phyloP scores from a whole-genome alignment of 106 monocot genomes.

The Dioscorea zingiberensis region DNA sequence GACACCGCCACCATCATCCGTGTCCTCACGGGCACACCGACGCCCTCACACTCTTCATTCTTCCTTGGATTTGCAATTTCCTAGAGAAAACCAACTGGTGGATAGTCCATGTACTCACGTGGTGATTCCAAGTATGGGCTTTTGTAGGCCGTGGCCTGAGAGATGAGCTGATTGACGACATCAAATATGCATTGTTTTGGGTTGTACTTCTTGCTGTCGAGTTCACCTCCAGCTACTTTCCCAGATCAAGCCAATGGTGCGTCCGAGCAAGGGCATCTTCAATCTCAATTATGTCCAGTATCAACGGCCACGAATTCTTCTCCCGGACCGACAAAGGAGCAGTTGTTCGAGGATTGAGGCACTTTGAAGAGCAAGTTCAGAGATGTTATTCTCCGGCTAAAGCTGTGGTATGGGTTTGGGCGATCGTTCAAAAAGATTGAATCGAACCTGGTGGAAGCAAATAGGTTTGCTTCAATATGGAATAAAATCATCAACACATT shows the following conservation, averaged over 20 bases:
- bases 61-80: conserved; percentile 73
- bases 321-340: conserved; percentile 59
- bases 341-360: conserved; percentile 48
- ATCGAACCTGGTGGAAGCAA: no score
- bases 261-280: conserved; percentile 59
- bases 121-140: conserved; percentile 92
- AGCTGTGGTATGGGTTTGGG: no score
- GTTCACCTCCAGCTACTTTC: conserved; percentile 86
- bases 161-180: conserved; percentile 67
- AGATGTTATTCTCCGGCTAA: no score
- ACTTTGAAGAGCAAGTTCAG: no score
- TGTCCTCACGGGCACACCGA: no score
- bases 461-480: no score
- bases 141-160: conserved; percentile 86
- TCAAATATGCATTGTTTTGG: conserved; percentile 81
- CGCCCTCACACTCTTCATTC: conserved; percentile 57
- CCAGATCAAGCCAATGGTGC: conserved; percentile 89
- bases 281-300: conserved; percentile 21
- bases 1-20: no score
- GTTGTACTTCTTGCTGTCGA: conserved; percentile 61
- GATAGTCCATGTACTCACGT: conserved; percentile 67
- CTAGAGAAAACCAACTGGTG: conserved; percentile 86
- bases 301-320: conserved; percentile 73
- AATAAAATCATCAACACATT: no score
- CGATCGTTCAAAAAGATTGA: no score